phyloP scores from a whole-genome alignment of 805 yeast species.

The Aciculoconidium aculeatum region DNA sequence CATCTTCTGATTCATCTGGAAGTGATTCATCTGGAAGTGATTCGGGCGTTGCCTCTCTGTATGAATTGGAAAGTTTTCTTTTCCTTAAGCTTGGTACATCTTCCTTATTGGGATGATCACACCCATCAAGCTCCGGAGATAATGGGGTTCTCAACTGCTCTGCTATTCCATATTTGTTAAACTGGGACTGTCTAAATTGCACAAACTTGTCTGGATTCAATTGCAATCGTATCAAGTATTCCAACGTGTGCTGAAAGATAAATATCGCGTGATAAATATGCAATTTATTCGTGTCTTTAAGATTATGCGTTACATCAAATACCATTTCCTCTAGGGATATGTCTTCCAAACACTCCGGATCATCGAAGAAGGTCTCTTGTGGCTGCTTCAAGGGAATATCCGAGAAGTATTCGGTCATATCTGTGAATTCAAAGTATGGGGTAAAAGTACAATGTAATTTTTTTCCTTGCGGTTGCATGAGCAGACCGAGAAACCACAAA shows the following conservation, averaged over 20 bases:
- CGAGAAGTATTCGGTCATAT: too few relatives aligned
- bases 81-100: background rate
- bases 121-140: background rate
- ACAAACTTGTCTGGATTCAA: conserved; percentile 16
- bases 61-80: too few relatives aligned
- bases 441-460: too few relatives aligned
- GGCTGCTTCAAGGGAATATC: conserved; percentile 35
- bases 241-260: conserved; percentile 23
- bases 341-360: conserved; percentile 29
- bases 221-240: conserved; percentile 29
- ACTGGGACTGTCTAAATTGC: conserved; percentile 21
- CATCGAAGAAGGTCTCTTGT: conserved; percentile 37
- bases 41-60: conserved; percentile 16
- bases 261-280: conserved; percentile 31
- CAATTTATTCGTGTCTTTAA: conserved; percentile 30
- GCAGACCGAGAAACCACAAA: too few relatives aligned
- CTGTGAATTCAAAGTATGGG: too few relatives aligned
- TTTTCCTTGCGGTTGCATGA: too few relatives aligned
- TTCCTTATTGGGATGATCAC: background rate
- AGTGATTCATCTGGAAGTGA: conserved; percentile 10
- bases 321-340: conserved; percentile 28
- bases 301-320: conserved; percentile 24
- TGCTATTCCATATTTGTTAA: conserved; percentile 12
- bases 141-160: conserved; percentile 1
- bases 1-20: too few relatives aligned